phyloP scores from a whole-genome alignment of 495 filamentous ascomycete genomes.

The Copromyces sp. region DNA sequence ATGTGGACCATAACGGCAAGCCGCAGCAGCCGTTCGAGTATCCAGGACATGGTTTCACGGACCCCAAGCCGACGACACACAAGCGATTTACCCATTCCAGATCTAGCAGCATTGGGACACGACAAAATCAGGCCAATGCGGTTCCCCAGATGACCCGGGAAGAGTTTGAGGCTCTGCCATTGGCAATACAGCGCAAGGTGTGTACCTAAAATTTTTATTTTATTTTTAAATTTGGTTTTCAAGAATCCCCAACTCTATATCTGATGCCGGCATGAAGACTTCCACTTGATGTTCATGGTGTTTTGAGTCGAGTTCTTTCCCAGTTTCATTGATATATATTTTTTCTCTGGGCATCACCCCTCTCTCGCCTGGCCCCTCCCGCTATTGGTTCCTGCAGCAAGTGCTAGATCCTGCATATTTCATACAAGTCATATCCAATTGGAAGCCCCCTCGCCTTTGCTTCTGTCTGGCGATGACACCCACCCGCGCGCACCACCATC shows the following conservation, averaged over 20 bases:
- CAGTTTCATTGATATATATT: background rate
- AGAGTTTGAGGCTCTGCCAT: constrained; percentile 42
- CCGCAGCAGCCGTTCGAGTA: constrained; percentile 1
- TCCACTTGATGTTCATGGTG: background rate
- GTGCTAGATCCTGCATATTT: constrained; percentile 18
- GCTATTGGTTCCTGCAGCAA: constrained; percentile 17
- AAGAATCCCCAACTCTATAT: background rate
- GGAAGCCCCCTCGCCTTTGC: constrained; percentile 2
- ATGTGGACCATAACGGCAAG: constrained; percentile 7
- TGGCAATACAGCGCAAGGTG: constrained; percentile 48
- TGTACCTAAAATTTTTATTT: constrained; percentile 13
- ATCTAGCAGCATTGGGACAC: constrained; percentile 16
- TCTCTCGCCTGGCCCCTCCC: background rate
- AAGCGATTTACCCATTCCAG: constrained; percentile 16
- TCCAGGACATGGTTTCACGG: constrained; percentile 5
- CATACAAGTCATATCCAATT: constrained; percentile 18
- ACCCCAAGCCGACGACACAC: constrained; percentile 13
- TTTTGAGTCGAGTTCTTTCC: background rate
- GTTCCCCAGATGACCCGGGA: constrained; percentile 27
- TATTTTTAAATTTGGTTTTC: too few species aligned
- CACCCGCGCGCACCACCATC: background rate
- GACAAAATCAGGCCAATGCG: constrained; percentile 11
- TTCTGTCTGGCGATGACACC: constrained; percentile 8
- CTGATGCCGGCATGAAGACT: background rate
- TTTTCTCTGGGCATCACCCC: background rate